phyloP scores from a whole-genome alignment of 2,329 filamentous ascomycete genomes.

The Pezicula radicicola region DNA sequence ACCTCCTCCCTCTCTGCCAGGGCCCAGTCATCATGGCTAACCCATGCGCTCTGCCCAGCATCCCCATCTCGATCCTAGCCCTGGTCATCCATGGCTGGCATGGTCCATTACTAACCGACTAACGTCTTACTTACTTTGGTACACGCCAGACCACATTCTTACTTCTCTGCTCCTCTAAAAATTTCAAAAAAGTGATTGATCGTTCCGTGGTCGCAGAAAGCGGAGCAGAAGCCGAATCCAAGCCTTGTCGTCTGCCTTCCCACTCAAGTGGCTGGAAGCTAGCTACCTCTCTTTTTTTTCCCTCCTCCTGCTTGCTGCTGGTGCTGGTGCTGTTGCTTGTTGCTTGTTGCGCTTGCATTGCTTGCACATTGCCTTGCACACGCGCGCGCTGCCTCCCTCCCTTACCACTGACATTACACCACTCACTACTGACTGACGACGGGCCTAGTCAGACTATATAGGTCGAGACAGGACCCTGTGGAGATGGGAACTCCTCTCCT shows the following conservation, averaged over 20 bases:
- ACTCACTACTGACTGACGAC: not conserved
- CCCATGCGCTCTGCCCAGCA: not conserved
- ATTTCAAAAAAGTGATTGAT: not conserved
- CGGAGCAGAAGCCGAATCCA: conserved; percentile 1
- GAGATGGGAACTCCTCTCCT: conserved; percentile 14
- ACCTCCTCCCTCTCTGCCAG: not conserved
- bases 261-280: no score
- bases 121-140: conserved; percentile 1
- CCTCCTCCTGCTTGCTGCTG: no score
- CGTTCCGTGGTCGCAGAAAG: conserved; percentile 1
- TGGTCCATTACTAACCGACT: not conserved
- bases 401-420: no score
- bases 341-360: no score
- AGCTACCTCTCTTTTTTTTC: no score
- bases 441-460: not conserved
- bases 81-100: not conserved
- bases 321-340: no score
- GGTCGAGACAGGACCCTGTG: not conserved
- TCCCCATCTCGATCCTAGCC: not conserved
- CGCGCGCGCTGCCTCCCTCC: no score
- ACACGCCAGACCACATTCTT: not conserved
- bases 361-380: no score
- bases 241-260: not conserved
- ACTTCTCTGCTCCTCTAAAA: no score
- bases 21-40: not conserved